phyloP scores from a whole-genome alignment of 1,139 yeast species.

The Debaryomyces psychrophilus region DNA sequence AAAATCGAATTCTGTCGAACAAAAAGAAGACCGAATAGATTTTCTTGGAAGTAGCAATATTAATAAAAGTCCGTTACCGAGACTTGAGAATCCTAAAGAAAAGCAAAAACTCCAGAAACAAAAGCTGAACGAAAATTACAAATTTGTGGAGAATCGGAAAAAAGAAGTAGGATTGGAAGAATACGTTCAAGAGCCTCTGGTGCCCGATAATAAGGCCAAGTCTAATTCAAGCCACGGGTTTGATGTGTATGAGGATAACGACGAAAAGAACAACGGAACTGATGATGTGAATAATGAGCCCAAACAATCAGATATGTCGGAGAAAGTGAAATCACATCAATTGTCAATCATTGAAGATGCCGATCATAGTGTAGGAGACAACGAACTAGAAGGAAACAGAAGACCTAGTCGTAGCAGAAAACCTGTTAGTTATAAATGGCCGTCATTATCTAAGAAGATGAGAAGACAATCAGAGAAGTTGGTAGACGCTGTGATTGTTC shows the following conservation, averaged over 20 bases:
- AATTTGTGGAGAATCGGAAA: background rate
- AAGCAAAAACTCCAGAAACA: background rate
- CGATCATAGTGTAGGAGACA: background rate
- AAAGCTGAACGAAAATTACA: no score
- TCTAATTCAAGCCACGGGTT: background rate
- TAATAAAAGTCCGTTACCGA: background rate
- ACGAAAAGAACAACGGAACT: background rate
- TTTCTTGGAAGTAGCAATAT: background rate
- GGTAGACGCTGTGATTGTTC: constrained; percentile 54
- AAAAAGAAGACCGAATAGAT: background rate
- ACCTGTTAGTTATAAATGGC: constrained; percentile 67
- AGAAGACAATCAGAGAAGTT: constrained; percentile 66
- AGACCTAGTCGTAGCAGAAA: constrained; percentile 21
- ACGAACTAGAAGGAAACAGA: constrained; percentile 3
- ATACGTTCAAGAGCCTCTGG: background rate
- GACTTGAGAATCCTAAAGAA: background rate
- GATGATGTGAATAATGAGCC: background rate
- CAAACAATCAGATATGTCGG: background rate
- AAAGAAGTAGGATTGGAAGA: background rate
- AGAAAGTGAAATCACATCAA: background rate
- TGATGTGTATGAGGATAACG: constrained; percentile 8
- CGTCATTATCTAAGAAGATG: constrained; percentile 69
- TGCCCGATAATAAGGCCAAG: background rate
- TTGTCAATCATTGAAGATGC: background rate
- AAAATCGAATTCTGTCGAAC: background rate